Base-by-base conservation (phyloP, 495 filamentous ascomycete genomes). In the Thermothielavioides terrestris region DNA sequence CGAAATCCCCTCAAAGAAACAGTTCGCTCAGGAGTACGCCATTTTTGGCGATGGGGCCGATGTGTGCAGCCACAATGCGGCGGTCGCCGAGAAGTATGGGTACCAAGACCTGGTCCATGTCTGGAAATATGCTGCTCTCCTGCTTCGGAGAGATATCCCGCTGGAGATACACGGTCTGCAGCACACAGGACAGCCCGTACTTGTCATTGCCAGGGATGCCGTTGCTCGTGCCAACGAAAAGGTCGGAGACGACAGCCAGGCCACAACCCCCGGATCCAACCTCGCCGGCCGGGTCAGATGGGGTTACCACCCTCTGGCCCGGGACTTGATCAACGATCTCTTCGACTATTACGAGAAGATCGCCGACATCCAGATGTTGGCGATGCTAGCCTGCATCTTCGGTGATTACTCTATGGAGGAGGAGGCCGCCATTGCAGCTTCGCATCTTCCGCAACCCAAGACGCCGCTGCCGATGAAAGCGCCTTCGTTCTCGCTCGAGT, bases 351-450 rank as follows among this genome's bases (percentile, higher is more conserved):
- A 86, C 53, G 88, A 94, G 61, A 76, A 70, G 31, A 71, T 82
- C 25, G 88, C 81, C 2, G 89, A 96, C 61, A 69, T 91, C 3
- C 90, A 96, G 63, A 95, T 95, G 90, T 73, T 95, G 15, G 91
- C 89, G 28, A 94, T 95, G 90, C 76, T 96, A 11, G 84, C 89
- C 1, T 94, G 89, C 61, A 81, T 95, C 37, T 83, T 96, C 47
- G 80, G 80, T 42, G 86, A 94, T 49, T 74, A 80, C 6, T 61
- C 64, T 1, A 60, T 71, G 4, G 66, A 75, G 40, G 70, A 79
- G 46, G 66, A 69, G n/a, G 65, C 73, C 27, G 67, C 68, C 22
- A 70, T 72, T 40, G 67, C 67, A 11, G 74, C 74, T 38, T 63
- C 69, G 5, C 66, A 68, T 27, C 68, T 73, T 39, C 59, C 65